These are phyloP conservation scores for Talaromyces stipitatus DNA, from an alignment of 495 filamentous ascomycete genomes.

Conservation along the genomic window DNA sequence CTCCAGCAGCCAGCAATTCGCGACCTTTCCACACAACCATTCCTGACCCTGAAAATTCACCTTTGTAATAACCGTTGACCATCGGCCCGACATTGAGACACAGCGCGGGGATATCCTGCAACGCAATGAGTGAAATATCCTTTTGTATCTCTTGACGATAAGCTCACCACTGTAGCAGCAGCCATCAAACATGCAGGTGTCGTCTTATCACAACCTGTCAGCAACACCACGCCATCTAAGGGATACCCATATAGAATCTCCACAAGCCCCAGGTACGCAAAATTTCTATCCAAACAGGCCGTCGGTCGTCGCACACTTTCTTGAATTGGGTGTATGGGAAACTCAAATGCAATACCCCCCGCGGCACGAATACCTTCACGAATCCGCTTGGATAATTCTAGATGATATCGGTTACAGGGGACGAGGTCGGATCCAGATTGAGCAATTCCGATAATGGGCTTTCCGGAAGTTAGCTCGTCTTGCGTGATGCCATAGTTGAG, in stretches of 20 bases:
- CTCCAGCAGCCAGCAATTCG: constrained; percentile 43
- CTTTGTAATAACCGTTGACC: constrained; percentile 43
- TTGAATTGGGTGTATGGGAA: constrained; percentile 50
- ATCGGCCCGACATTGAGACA: constrained; percentile 50
- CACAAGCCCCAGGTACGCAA: constrained; percentile 44
- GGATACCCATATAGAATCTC: constrained; percentile 46
- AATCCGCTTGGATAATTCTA: constrained; percentile 45
- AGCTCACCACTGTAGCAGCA: constrained; percentile 43
- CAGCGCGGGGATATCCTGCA: constrained; percentile 45
- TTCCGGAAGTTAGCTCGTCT: constrained; percentile 45
- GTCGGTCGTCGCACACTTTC: constrained; percentile 43
- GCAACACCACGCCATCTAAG: constrained; percentile 46
- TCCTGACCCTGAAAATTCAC: constrained; percentile 36
- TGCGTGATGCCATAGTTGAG: constrained; percentile 47
- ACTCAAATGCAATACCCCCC: constrained; percentile 49
- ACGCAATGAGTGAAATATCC: not conserved
- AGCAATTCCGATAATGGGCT: constrained; percentile 51
- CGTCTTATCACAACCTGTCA: constrained; percentile 53
- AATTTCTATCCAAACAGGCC: constrained; percentile 45
- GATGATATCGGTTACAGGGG: constrained; percentile 47
- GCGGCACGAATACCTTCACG: constrained; percentile 46
- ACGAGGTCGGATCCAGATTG: constrained; percentile 48
- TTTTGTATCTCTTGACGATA: not conserved
- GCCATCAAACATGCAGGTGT: constrained; percentile 50
- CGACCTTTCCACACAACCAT: constrained; percentile 44